A percentile compares a stretch with the other conserved stretches of the same genome.
These are phyloP conservation scores for Geotrichum fermentans DNA, from an alignment of 1,139 yeast species.

Conservation along the genomic window DNA sequence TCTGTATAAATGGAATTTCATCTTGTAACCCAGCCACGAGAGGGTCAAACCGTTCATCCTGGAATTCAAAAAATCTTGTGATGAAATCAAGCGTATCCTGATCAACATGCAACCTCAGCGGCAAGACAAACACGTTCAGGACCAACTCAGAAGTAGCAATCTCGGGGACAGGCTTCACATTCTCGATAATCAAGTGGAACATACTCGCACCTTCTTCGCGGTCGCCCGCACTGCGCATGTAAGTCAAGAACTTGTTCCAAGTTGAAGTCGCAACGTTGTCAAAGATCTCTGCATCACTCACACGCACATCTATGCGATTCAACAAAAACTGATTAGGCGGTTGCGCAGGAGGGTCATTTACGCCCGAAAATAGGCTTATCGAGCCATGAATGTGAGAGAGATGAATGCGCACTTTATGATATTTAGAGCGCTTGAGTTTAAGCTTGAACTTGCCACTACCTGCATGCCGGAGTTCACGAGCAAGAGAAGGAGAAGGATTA, in stretches of 20 bases:
- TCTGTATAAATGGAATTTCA: constrained; percentile 65
- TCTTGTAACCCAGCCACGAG: constrained; percentile 46
- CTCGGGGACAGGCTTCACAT: constrained; percentile 60
- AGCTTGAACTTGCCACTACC: constrained; percentile 33
- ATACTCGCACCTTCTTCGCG: constrained; percentile 67
- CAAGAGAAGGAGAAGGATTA: constrained; percentile 18
- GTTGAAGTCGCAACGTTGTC: constrained; percentile 86
- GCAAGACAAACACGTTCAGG: constrained; percentile 54
- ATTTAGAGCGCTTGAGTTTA: constrained; percentile 58
- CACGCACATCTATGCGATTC: constrained; percentile 43
- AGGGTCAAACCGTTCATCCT: constrained; percentile 57
- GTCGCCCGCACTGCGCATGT: constrained; percentile 62
- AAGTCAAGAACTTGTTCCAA: constrained; percentile 81
- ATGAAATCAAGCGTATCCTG: constrained; percentile 89
- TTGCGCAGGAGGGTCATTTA: constrained; percentile 29
- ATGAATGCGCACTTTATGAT: constrained; percentile 58
- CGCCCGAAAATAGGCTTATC: constrained; percentile 46
- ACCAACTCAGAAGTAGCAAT: constrained; percentile 68
- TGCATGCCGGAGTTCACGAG: constrained; percentile 23
- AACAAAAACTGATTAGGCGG: constrained; percentile 32
- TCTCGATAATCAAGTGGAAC: constrained; percentile 51
- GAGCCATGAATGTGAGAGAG: constrained; percentile 50
- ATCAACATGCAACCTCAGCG: constrained; percentile 78
- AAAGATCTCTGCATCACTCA: constrained; percentile 55
- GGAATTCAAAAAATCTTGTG: constrained; percentile 73